Base-by-base conservation (phyloP, 2,329 filamentous ascomycete species). In the Sarocladiaceae sp. region DNA sequence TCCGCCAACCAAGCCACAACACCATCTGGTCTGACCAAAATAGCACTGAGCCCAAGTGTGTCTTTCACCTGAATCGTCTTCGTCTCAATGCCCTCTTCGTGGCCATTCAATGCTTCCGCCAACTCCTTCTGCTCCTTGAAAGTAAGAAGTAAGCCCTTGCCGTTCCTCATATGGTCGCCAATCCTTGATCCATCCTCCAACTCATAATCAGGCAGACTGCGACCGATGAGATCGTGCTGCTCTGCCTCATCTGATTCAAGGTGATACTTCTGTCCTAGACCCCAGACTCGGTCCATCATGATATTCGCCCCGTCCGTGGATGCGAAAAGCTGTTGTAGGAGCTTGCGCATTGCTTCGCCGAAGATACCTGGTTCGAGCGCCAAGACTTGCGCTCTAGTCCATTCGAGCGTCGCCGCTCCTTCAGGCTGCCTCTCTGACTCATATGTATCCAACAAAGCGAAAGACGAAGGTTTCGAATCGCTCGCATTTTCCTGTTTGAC, bases 381-480 rank as follows among this genome's bases (percentile, higher is more conserved):
- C 26, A 48, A 17, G 17, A 48, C 44, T 28, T 48, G 44, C 4
- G 44, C 44, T 33, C 44, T 29, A 8, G 44, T 49, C 50, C 58
- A 53, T 62, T 58, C 63, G 59, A 62, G 61, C 52, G 52, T 44
- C 40, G 26, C 17, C 18, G 44, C 44, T 4, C 44, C 44, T n/a
- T 48, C 63, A 1, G 70, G 66, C 5, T 63, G 58, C 4, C 72
- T 60, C 57, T 76, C 73, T 0, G 40, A 51, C 12, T 69, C 62
- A 49, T 75, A 75, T 0, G 70, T 71, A 2, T 65, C 60, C 12
- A 73, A 57, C 1, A 75, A 50, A 0, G 37, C 52, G 3, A 54
- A 28, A n/a, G n/a, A n/a, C n/a, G n/a, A n/a, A n/a, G n/a, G n/a
- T n/a, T n/a, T n/a, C n/a, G n/a, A n/a, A n/a, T n/a, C 5, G 8